A percentile compares a stretch with the other conserved stretches of the same genome.
Conservation (phyloP, 495 filamentous ascomycete species). For the Pyrenula aspistea region DNA sequence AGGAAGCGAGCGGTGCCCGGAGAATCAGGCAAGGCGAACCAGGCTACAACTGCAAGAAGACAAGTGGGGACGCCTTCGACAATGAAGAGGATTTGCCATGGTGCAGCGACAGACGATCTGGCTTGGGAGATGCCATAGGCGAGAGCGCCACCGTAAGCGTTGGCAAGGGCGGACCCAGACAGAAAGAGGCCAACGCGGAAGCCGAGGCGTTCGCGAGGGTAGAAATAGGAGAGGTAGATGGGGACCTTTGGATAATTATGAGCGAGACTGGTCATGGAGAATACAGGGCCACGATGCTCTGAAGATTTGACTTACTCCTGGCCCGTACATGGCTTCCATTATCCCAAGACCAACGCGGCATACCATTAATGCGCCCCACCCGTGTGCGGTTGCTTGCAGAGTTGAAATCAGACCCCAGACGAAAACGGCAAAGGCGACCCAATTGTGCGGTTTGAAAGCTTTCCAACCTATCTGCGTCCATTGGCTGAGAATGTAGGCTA, state of each 20-base stretch:
- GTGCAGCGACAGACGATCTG: neutral
- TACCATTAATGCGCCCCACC: constrained; percentile 8
- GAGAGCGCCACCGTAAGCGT: constrained; percentile 10
- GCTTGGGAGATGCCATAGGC: constrained; percentile 10
- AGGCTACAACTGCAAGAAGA: constrained; percentile 4
- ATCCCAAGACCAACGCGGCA: constrained; percentile 14
- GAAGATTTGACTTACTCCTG: neutral
- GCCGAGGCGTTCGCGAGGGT: constrained; percentile 8
- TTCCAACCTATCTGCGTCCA: constrained; percentile 20
- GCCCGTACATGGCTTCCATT: neutral
- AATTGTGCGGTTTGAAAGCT: constrained; percentile 13
- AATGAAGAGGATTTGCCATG: constrained; percentile 6
- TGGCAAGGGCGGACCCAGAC: constrained; percentile 7
- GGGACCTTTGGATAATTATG: constrained; percentile 15
- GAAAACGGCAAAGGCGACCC: constrained; percentile 15
- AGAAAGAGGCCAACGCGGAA: constrained; percentile 8
- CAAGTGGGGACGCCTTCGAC: constrained; percentile 6
- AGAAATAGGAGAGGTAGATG: constrained; percentile 19
- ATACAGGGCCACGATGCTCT: constrained; percentile 7
- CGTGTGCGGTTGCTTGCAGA: constrained; percentile 11
- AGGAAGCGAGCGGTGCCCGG: constrained; percentile 14
- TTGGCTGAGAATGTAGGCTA: constrained; percentile 20
- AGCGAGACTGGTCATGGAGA: neutral
- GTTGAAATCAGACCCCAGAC: constrained; percentile 17
- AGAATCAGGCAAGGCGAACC: constrained; percentile 10